Evolutionary conservation across 257 asterid genomes (phyloP), one percentile per base, ranked within the genome.

Genomic region (Solanum arcanum): DNA sequence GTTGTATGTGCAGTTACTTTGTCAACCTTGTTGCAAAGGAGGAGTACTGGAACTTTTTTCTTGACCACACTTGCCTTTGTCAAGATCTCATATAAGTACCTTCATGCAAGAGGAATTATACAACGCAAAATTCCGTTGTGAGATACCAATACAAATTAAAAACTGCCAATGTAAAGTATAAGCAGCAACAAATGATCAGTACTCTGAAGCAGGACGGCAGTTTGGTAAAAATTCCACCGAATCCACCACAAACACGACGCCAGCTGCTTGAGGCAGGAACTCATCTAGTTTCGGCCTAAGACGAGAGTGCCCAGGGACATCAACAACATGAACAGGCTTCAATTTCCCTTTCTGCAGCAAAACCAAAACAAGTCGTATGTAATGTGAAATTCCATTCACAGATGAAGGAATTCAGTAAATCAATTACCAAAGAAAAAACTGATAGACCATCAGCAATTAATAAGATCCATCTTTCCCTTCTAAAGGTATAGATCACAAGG

Each of bases 1-100:
- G 93, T 88, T 31, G 98, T 91, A 86, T 95, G 98, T 76, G 99
- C 99, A 44, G 98, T 94, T 88, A 94, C 92, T 89, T 93, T 95
- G 87, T 94, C 99, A 89, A 94, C 97, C 92, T 97, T 97, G 95
- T 95, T 95, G 93, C 99, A 95, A 88, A 95, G 90, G 44, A 97
- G 89, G 23, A 94, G 90, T 70, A 94, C 73, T 27, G 98, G 98
- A 83, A 90, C 90, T 88, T 92, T 97, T 83, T 87, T 92, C 95
- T 97, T 94, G 84, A 95, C 95, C 27, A 94, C 94, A 84, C 87
- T 86, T 59, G 93, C 94, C 88, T 94, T 93, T 20, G 99, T 97
- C 93, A 97, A 86, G 78, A 95, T 91, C 73, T 97, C 98, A 89
- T 94, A 96, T 1, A 95, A 92, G 92, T 94, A 95, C 94, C 98